Evolutionary conservation across 2,329 filamentous ascomycete genomes (phyloP), one percentile per base, ranked within the genome.

Genomic region (Colletotrichum chlorophyti): DNA sequence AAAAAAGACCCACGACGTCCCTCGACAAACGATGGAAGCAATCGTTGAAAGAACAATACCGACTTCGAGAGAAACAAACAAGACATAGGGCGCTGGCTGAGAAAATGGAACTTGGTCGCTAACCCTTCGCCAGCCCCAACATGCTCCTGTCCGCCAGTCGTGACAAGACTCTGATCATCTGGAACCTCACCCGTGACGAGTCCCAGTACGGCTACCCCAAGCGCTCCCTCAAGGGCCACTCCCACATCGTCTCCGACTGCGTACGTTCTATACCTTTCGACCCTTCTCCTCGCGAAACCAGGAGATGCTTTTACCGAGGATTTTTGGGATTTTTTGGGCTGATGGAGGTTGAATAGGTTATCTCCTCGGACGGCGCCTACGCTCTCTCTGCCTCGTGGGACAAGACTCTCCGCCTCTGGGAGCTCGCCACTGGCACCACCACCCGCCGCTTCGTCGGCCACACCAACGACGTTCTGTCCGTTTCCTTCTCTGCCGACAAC

Each of bases 401-500:
- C 85, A 98, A 97, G 92, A 97, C 94, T 69, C 93, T 99, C 76
- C 94, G 95, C 74, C 91, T 99, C 67, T 99, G 95, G 95, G 95
- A 98, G 89, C 92, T 99, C 68, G 91, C 93, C 73, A 96, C 91
- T 72, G 95, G 95, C 80, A 92, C 88, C 77, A 99, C 95, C 81
- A 99, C 95, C 78, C 91, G 95, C 78, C 92, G 93, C 75, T 98
- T 99, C 78, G 93, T 97, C 80, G 95, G 95, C 81, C 95, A 98
- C 90, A 97, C 87, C 86, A 97, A 96, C 87, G 95, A 98, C 76
- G 94, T 99, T 73, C 93, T 98, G 77, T 98, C 94, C 79, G 95
- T 99, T 79, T 97, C 93, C 71, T 99, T 99, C 91, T 98, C 95
- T 73, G 95, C 95, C 88, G 95, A 99, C 87, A 98, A 98, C 91